Base-by-base conservation (phyloP, 345 rosid species). In the Citrus sinensis region DNA sequence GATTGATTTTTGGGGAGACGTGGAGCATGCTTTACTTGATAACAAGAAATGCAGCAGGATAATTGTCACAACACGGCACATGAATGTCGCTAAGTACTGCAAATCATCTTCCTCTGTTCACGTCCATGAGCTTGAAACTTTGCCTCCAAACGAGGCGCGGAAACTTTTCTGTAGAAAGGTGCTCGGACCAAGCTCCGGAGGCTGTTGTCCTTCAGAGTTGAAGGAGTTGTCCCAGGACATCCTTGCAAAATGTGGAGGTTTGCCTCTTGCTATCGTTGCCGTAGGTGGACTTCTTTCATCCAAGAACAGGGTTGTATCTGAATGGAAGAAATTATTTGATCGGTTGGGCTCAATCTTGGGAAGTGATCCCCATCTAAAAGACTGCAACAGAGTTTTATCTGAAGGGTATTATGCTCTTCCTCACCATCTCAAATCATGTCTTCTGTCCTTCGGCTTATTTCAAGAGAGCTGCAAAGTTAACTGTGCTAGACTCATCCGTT, bases 371-470 rank as follows among this genome's bases (percentile, higher is more conserved):
- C 62, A 16, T 39, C 76, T 78, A 8, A 67, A 24, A 34, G 32
- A 68, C 2, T 40, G 66, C 62, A 49, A 60, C 11, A 51, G 59
- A 55, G 72, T 82, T 22, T 67, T 27, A 6, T 64, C 67, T 1
- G 67, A 78, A 46, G 71, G 85, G 29, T 82, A 78, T 35, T 16
- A 68, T 66, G 76, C 75, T 64, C 46, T 82, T 14, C 85, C 85
- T 4, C 55, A 74, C 49, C 40, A 70, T 5, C 75, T 82, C 46
- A 82, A 82, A 32, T 9, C 58, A 60, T 82, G 79, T 49, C 76
- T 73, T 70, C 42, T 78, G 66, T 82, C 78, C 75, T 72, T 83
- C 2, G 35, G 86, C 10, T 40, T 73, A 35, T 80, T 83, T 56
- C 86, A 75, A 0, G 83, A 83, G 37, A 70, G 72, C 73, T 37